Evolutionary conservation across 352 stramenopile species (phyloP), one percentile per base, ranked within the genome.

Genomic region (Phytophthora quininea): DNA sequence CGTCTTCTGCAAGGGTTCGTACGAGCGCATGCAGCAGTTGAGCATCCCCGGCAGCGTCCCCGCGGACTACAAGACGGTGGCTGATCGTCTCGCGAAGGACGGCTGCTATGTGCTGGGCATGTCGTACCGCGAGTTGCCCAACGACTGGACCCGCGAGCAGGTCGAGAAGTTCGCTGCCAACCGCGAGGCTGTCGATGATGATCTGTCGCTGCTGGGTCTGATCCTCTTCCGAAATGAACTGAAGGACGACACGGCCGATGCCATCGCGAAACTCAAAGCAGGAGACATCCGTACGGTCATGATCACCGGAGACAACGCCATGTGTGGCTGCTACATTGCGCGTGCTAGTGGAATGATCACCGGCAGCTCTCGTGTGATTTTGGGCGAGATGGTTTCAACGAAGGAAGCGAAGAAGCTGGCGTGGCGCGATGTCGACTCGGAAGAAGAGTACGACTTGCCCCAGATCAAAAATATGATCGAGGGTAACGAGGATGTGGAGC

Each of bases 41-140:
- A 65, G 61, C 49, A 15, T 58, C 8, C 37, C 63, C 4, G 62
- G 55, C 11, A 82, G 63, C 19, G 63, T 96, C n/a, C 89, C 89
- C 5, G 58, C 35, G 43, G 70, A 90, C 54, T 95, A 91, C 63
- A 64, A 67, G 46, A 55, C 29, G 14, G 64, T 66, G 46, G 64
- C 64, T 24, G 66, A 80, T 32, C 52, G 74, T 43, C 72, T 77
- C 46, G 77, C 85, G 8, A 81, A 71, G 48, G 65, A 88, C 40
- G 89, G 86, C 4, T 84, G 82, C 59, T 96, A 96, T 71, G 82
- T 92, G 56, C 71, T 96, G 38, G 74, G 77, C 35, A 70, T 96
- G n/a, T 82, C 58, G 50, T 54, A 62, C 63, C 58, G 42, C 77
- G 62, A 70, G 49, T 51, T 70, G 38, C 62, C 62, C 1, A 51